Conservation (phyloP, 2,329 filamentous ascomycete species). For the Penicillium sp. region DNA sequence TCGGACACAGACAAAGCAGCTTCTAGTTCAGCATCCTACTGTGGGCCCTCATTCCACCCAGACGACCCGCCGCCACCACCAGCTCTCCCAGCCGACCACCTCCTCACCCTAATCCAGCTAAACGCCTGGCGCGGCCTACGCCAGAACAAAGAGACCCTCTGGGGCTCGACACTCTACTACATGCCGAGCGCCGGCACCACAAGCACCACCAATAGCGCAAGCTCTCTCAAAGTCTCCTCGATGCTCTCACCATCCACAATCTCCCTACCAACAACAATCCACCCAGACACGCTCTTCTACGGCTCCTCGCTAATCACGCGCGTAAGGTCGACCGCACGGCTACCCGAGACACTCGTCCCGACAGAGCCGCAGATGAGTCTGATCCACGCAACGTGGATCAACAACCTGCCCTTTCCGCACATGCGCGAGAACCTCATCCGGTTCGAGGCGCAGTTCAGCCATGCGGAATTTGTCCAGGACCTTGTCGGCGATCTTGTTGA, state of each 20-base stretch:
- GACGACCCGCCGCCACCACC: neutral
- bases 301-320: neutral
- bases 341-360: constrained; percentile 24
- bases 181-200: neutral
- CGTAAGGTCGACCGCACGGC: neutral
- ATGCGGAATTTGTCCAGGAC: constrained; percentile 17
- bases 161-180: neutral
- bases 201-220: neutral
- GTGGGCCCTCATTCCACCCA: no score
- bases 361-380: constrained; percentile 21
- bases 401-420: constrained; percentile 23
- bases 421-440: constrained; percentile 27
- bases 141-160: constrained; percentile 23
- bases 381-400: constrained; percentile 27
- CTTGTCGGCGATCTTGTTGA: neutral
- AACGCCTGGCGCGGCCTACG: constrained; percentile 33
- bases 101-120: constrained; percentile 32
- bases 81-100: constrained; percentile 25
- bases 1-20: neutral
- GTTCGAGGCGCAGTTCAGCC: constrained; percentile 21
- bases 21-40: no score
- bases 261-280: neutral
- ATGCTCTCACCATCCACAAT: neutral
- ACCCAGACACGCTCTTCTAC: neutral
- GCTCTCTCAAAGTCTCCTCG: no score